Conservation (phyloP, 306 rosid species). For the Dalbergia oliveri region DNA sequence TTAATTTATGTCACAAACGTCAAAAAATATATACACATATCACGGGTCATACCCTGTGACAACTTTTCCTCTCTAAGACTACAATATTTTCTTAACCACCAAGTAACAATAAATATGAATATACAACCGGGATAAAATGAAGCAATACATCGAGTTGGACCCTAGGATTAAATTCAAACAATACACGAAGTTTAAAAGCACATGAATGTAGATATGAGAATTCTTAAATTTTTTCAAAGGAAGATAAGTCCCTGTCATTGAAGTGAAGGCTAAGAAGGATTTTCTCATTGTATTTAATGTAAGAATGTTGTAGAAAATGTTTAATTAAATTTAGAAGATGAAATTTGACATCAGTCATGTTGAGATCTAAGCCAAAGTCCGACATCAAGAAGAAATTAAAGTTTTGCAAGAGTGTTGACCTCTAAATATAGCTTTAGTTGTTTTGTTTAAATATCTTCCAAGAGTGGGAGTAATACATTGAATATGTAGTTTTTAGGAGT, state of each 20-base stretch:
- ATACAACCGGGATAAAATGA: background rate
- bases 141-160: background rate
- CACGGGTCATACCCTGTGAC: background rate
- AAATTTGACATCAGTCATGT: background rate
- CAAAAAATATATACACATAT: too few relatives aligned
- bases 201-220: background rate
- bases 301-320: background rate
- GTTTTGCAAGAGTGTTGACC: too few relatives aligned
- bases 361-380: too few relatives aligned
- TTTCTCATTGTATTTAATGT: background rate
- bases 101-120: background rate
- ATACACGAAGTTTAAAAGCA: background rate
- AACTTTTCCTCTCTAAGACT: background rate
- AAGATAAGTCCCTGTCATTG: background rate
- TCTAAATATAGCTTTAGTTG: too few relatives aligned
- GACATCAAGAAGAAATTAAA: too few relatives aligned
- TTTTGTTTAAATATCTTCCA: too few relatives aligned
- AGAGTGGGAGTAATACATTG: too few relatives aligned
- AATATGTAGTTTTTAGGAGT: too few relatives aligned
- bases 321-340: background rate
- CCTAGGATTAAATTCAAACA: too few relatives aligned
- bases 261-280: background rate
- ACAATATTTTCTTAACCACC: background rate
- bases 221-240: background rate
- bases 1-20: background rate